phyloP scores from a whole-genome alignment of 371 early-diverging fungal species.

The Saksenaea vasiformis region DNA sequence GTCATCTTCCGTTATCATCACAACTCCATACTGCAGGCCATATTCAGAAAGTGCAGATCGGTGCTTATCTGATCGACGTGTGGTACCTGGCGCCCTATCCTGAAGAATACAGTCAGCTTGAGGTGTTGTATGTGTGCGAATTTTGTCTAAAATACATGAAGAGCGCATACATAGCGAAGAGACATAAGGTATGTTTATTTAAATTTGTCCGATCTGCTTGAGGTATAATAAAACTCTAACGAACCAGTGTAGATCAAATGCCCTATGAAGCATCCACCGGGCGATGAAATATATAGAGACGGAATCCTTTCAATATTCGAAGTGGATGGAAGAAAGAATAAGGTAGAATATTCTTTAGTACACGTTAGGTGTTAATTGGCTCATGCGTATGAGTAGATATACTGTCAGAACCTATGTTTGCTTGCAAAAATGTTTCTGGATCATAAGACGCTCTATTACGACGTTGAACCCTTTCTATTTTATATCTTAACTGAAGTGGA shows the following conservation, averaged over 20 bases:
- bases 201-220: slow-evolving; percentile 11
- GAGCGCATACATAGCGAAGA: slow-evolving; percentile 61
- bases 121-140: slow-evolving; percentile 91
- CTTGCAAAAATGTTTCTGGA: slow-evolving; percentile 99
- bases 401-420: slow-evolving; percentile 98
- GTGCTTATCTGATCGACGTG: slow-evolving; percentile 83
- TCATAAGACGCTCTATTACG: slow-evolving; percentile 99
- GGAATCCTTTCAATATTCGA: slow-evolving; percentile 89
- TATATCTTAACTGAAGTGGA: slow-evolving; percentile 92
- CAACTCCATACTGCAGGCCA: slow-evolving; percentile 20
- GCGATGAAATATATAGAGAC: slow-evolving; percentile 98
- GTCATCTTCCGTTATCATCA: background rate
- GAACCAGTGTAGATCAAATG: slow-evolving; percentile 66
- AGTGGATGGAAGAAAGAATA: slow-evolving; percentile 94
- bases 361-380: background rate
- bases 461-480: slow-evolving; percentile 99
- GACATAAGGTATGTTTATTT: slow-evolving; percentile 64
- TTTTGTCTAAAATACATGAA: slow-evolving; percentile 97
- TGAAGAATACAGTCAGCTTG: slow-evolving; percentile 82
- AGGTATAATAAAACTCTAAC: background rate
- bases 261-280: slow-evolving; percentile 89
- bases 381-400: slow-evolving; percentile 60
- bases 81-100: slow-evolving; percentile 99
- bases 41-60: slow-evolving; percentile 81
- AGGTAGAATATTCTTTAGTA: slow-evolving; percentile 32